Percentiles rank a stretch among this genome's conserved stretches.
These are phyloP conservation scores for Nicotiana benthamiana DNA, from an alignment of 257 asterid genomes.

Conservation along the genomic window DNA sequence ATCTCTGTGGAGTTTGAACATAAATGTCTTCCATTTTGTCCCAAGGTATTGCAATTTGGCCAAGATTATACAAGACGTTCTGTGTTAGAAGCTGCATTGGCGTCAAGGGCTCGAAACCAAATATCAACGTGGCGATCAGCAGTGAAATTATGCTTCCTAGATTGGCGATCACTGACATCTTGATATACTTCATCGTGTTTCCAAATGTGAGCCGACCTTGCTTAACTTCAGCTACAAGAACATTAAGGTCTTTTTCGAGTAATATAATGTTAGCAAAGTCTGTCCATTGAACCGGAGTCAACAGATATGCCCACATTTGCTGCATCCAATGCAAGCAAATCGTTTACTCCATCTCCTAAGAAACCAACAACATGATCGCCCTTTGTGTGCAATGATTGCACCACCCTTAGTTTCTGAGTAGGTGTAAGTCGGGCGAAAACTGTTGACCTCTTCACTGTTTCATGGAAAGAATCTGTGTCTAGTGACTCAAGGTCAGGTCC, in stretches of 20 bases:
- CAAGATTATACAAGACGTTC: conserved; percentile 12
- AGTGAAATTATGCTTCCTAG: conserved; percentile 17
- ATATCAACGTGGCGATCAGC: conserved; percentile 5
- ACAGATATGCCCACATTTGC: conserved; percentile 22
- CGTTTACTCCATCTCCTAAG: conserved; percentile 19
- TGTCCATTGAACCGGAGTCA: conserved; percentile 18
- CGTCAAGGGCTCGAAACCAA: conserved; percentile 6
- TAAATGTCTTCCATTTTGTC: conserved; percentile 18
- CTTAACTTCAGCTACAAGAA: conserved; percentile 19
- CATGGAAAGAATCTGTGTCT: conserved; percentile 18
- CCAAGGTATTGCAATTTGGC: conserved; percentile 20
- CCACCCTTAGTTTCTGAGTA: conserved; percentile 15
- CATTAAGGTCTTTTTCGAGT: conserved; percentile 21
- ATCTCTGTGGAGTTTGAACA: conserved; percentile 11
- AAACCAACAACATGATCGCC: conserved; percentile 15
- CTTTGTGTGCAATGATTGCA: conserved; percentile 11
- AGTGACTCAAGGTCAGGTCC: conserved; percentile 23
- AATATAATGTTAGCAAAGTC: conserved; percentile 13
- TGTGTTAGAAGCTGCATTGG: conserved; percentile 19
- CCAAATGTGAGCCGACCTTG: conserved; percentile 21
- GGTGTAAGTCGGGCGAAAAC: conserved; percentile 21
- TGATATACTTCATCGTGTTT: conserved; percentile 19
- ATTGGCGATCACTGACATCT: conserved; percentile 18
- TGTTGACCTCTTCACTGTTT: conserved; percentile 14
- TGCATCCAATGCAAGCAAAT: conserved; percentile 20